Percentiles rank a stretch among this genome's conserved stretches.
These are phyloP conservation scores for Suillus tomentosus DNA, from an alignment of 768 basidiomycete genomes.

Conservation along the genomic window DNA sequence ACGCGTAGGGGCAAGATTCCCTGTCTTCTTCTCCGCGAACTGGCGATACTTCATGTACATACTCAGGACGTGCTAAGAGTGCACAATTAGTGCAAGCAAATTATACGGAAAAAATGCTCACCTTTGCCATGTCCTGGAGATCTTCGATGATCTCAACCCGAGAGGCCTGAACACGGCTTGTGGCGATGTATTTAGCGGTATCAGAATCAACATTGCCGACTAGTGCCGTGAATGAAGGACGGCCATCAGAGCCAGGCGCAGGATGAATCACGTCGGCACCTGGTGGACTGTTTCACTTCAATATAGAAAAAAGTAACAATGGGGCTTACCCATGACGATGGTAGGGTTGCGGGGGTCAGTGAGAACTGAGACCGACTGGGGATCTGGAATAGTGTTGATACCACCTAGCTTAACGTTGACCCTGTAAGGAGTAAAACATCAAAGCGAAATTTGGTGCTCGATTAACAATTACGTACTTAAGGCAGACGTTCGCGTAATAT, in stretches of 20 bases:
- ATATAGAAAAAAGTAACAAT: slow-evolving; percentile 8
- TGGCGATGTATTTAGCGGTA: slow-evolving; percentile 69
- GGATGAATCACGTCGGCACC: slow-evolving; percentile 87
- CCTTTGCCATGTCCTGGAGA: slow-evolving; percentile 64
- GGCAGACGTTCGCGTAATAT: slow-evolving; percentile 78
- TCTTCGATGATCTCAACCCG: slow-evolving; percentile 79
- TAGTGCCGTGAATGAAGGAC: slow-evolving; percentile 79
- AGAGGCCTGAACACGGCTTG: slow-evolving; percentile 64
- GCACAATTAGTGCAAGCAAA: slow-evolving; percentile 16
- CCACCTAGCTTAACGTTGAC: slow-evolving; percentile 86
- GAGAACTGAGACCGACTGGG: slow-evolving; percentile 61
- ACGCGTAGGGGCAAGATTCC: slow-evolving; percentile 54
- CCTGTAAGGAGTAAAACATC: slow-evolving; percentile 37
- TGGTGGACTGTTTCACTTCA: slow-evolving; percentile 25
- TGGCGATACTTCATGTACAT: slow-evolving; percentile 63
- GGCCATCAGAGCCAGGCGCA: slow-evolving; percentile 73
- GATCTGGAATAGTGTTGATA: slow-evolving; percentile 77
- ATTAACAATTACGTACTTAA: slow-evolving; percentile 59
- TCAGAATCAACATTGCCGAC: slow-evolving; percentile 81
- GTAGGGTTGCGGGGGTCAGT: slow-evolving; percentile 75
- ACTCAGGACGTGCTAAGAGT: slow-evolving; percentile 48
- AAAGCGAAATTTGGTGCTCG: not conserved
- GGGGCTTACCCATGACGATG: slow-evolving; percentile 67
- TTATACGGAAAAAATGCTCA: slow-evolving; percentile 20
- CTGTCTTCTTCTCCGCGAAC: slow-evolving; percentile 50